These are phyloP conservation scores for Chrysanthemum lavandulifolium DNA, from an alignment of 129 eudicot genomes.

Conservation along the genomic window DNA sequence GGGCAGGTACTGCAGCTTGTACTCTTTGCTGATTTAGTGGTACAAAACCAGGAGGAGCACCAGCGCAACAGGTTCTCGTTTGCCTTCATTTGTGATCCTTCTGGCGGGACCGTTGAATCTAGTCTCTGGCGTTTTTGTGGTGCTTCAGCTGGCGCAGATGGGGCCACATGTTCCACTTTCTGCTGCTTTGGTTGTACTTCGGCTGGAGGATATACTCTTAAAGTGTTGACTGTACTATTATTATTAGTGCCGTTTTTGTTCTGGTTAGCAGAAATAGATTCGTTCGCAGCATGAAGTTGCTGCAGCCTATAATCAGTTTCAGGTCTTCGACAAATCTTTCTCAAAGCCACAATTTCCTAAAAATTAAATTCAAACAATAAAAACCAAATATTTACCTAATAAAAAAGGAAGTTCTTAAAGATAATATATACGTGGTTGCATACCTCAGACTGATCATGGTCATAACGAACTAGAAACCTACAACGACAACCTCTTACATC, in stretches of 20 bases:
- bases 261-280: conserved; percentile 36
- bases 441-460: conserved; percentile 97
- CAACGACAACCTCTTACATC: conserved; percentile 98
- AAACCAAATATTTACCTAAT: background rate
- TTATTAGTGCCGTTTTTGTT: conserved; percentile 44
- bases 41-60: conserved; percentile 16
- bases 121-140: conserved; percentile 33
- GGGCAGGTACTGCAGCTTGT: conserved; percentile 25
- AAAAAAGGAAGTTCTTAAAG: background rate
- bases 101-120: conserved; percentile 26
- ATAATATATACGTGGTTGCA: background rate
- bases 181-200: conserved; percentile 43
- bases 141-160: conserved; percentile 13
- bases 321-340: conserved; percentile 91
- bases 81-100: conserved; percentile 27
- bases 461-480: conserved; percentile 91
- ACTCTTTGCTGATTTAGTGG: conserved; percentile 28
- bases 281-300: conserved; percentile 71
- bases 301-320: conserved; percentile 94
- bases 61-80: conserved; percentile 12
- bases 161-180: conserved; percentile 5
- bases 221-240: conserved; percentile 34
- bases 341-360: conserved; percentile 90
- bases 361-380: background rate
- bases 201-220: conserved; percentile 55